These are phyloP conservation scores for Dendryphion nanum DNA, from an alignment of 2,329 filamentous ascomycete species.

Conservation along the genomic window DNA sequence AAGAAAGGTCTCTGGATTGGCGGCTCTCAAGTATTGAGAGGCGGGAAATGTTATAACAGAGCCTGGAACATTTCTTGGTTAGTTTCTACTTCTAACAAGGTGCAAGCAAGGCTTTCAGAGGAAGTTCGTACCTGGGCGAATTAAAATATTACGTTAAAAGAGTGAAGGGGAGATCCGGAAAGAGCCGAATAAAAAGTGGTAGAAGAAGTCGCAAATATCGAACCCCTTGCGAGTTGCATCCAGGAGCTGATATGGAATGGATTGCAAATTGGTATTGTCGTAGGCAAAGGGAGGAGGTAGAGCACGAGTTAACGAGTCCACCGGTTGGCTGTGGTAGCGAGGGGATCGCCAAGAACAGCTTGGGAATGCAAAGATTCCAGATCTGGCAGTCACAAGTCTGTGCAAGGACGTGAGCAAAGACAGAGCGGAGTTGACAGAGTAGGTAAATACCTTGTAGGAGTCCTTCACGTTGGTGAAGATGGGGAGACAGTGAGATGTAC, in stretches of 20 bases:
- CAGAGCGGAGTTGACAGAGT: too few relatives aligned
- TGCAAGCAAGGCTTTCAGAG: too few relatives aligned
- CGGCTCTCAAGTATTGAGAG: slow-evolving; percentile 35
- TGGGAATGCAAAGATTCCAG: slow-evolving; percentile 45
- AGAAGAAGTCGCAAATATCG: slow-evolving; percentile 31
- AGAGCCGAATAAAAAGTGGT: slow-evolving; percentile 33
- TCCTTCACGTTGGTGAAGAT: not conserved
- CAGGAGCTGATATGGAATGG: slow-evolving; percentile 40
- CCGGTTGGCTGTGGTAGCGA: slow-evolving; percentile 34
- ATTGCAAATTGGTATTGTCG: slow-evolving; percentile 32
- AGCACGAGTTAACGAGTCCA: slow-evolving; percentile 57
- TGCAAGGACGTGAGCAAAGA: slow-evolving; percentile 21
- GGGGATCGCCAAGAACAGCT: slow-evolving; percentile 41
- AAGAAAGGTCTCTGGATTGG: slow-evolving; percentile 41
- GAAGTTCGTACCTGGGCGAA: slow-evolving; percentile 46
- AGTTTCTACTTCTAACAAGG: too few relatives aligned
- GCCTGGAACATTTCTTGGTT: slow-evolving; percentile 28
- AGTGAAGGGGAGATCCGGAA: slow-evolving; percentile 35
- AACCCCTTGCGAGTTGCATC: slow-evolving; percentile 46
- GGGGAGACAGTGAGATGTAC: too few relatives aligned
- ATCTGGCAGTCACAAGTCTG: slow-evolving; percentile 37
- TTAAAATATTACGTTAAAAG: slow-evolving; percentile 49
- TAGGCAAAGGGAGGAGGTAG: slow-evolving; percentile 42
- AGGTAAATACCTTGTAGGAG: not conserved
- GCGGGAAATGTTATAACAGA: slow-evolving; percentile 31